Evolutionary conservation across 2,329 filamentous ascomycete genomes (phyloP).

Genomic region (Hysterium pulicare): DNA sequence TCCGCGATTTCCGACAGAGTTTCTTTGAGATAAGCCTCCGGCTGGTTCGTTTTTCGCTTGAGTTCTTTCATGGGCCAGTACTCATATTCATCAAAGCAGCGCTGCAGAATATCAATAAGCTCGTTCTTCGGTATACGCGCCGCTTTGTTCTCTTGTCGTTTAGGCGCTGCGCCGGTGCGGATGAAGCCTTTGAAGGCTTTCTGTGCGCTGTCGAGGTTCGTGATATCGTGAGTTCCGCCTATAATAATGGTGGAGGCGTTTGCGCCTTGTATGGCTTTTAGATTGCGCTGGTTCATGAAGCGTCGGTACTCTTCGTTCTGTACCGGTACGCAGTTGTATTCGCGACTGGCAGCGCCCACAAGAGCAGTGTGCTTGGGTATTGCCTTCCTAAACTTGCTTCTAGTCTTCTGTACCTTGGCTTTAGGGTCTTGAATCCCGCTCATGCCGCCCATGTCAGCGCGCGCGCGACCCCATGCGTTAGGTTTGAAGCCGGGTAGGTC

Average conservation of each 20-base stretch:
- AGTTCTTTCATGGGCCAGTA: conserved; percentile 95
- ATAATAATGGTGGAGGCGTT: conserved; percentile 29
- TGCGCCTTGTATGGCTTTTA: conserved; percentile 44
- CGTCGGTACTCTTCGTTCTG: conserved; percentile 42
- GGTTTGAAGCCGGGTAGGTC: conserved; percentile 73
- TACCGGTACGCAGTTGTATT: conserved; percentile 51
- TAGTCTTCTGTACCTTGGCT: conserved; percentile 29
- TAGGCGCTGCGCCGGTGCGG: neutral
- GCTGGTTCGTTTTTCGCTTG: conserved; percentile 73
- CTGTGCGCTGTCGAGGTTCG: conserved; percentile 21
- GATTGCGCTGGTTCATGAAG: conserved; percentile 40
- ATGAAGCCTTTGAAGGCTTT: conserved; percentile 34
- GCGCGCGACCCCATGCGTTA: conserved; percentile 24
- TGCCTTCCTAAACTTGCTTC: conserved; percentile 33
- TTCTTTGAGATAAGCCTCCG: conserved; percentile 88
- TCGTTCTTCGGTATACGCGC: conserved; percentile 87
- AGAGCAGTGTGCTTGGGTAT: conserved; percentile 50
- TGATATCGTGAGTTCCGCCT: conserved; percentile 21
- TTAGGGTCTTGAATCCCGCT: conserved; percentile 24
- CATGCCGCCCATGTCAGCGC: conserved; percentile 21
- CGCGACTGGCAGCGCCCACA: conserved; percentile 58
- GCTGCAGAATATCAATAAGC: conserved; percentile 79
- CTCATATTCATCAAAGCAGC: conserved; percentile 77
- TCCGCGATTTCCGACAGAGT: conserved; percentile 79
- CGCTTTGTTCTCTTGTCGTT: conserved; percentile 70